Percentiles rank a stretch among this genome's conserved stretches.
phyloP scores from a whole-genome alignment of 257 asterid genomes.

The Ilex aquifolium region DNA sequence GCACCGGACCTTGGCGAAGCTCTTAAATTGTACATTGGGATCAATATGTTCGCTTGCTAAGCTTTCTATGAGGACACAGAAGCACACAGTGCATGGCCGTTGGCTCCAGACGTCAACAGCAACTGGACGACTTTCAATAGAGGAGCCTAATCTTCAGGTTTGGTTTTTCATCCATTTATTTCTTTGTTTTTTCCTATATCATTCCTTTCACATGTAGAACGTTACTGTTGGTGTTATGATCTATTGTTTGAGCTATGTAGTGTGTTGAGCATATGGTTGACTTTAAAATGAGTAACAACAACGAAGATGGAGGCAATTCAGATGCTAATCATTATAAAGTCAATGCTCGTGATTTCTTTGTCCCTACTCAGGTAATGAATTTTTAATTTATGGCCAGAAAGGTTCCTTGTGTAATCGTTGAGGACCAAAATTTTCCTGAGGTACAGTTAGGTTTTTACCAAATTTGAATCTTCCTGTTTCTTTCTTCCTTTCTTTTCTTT shows the following conservation, averaged over 20 bases:
- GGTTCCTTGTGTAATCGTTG: constrained; percentile 14
- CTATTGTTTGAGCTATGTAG: constrained; percentile 27
- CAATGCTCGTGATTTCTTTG: constrained; percentile 84
- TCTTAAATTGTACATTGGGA: constrained; percentile 81
- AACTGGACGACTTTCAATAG: constrained; percentile 94
- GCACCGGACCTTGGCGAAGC: constrained; percentile 85
- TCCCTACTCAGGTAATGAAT: constrained; percentile 77
- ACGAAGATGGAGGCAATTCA: constrained; percentile 33
- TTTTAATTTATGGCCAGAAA: constrained; percentile 11
- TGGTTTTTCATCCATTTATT: constrained; percentile 4
- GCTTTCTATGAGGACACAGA: constrained; percentile 74
- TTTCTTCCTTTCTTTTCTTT: background rate
- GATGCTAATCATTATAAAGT: constrained; percentile 38
- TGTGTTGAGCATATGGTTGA: constrained; percentile 92
- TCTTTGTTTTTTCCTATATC: constrained; percentile 4
- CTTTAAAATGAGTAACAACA: constrained; percentile 41
- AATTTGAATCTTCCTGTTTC: constrained; percentile 12
- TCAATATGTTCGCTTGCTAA: constrained; percentile 85
- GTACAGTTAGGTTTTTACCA: constrained; percentile 7
- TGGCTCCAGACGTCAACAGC: constrained; percentile 99
- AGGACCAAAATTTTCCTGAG: constrained; percentile 5
- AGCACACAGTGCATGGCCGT: constrained; percentile 89
- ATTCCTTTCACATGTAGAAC: background rate
- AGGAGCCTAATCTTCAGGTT: constrained; percentile 99
- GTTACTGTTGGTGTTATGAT: background rate